Evolutionary conservation across 495 filamentous ascomycete species (phyloP).

Genomic region (Tirmania nivea): DNA sequence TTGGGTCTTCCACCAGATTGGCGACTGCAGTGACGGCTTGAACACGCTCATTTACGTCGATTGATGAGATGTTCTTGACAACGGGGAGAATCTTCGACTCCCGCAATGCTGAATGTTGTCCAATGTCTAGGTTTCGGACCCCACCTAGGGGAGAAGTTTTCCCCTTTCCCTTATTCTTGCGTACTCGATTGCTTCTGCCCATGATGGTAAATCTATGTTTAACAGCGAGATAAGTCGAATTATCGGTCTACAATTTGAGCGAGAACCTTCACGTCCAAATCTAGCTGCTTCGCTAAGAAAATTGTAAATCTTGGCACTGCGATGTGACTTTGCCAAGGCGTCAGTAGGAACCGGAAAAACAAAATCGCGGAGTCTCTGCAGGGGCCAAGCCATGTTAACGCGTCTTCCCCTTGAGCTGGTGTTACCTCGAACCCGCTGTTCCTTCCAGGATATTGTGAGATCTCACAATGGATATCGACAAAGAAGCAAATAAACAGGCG

Average conservation of each 20-base stretch:
- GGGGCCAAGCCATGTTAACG: no score
- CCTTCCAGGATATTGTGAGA: no score
- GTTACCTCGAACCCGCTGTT: no score
- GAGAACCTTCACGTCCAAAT: not conserved
- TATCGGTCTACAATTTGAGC: not conserved
- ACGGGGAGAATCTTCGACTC: conserved; percentile 36
- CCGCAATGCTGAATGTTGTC: conserved; percentile 24
- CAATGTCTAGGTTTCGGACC: conserved; percentile 9
- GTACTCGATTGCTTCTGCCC: conserved; percentile 4
- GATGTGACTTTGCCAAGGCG: not conserved
- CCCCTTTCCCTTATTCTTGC: not conserved
- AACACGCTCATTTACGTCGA: conserved; percentile 31
- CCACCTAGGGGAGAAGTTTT: conserved; percentile 1
- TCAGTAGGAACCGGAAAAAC: not conserved
- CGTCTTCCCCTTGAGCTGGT: no score
- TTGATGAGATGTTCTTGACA: conserved; percentile 32
- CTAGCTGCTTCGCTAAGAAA: not conserved
- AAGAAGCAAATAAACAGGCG: not conserved
- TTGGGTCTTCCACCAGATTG: conserved; percentile 36
- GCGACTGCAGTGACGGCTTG: conserved; percentile 32
- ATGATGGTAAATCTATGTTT: not conserved
- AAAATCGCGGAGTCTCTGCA: not conserved
- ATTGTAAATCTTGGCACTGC: not conserved
- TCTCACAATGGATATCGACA: no score
- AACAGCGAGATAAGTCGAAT: not conserved